Base-by-base conservation (phyloP, 2,329 filamentous ascomycete genomes). In the Fusarium bactridioides region DNA sequence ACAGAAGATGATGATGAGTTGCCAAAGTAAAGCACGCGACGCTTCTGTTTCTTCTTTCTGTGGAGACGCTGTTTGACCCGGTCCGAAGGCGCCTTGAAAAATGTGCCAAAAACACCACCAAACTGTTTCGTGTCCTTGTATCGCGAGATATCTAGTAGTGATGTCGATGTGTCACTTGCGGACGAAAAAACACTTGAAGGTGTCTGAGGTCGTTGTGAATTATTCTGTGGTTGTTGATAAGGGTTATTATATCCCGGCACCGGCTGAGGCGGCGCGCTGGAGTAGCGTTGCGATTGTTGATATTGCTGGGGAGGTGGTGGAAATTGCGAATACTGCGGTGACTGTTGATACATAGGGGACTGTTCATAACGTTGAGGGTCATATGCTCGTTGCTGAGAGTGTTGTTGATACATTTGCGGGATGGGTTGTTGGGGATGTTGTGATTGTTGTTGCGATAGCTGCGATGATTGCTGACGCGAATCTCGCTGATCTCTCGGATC, bases 1-100 rank as follows among this genome's bases (percentile, higher is more conserved):
- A 92, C 84, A 2, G 90, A 92, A 1, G 90, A 92, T 5, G 89
- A 91, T 3, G 90, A 93, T 4, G 88, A 91, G 75, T 90, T 92
- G 61, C 79, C 84, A 74, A 90, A 86, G 63, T 85, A 87, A 45
- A 91, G 84, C 59, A 92, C 86, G 64, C 89, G 86, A 43, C 84
- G 84, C 71, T 83, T 84, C 72, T 84, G 85, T 62, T 84, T 85
- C 72, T 80, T 81, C 61, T 80, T 81, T 61, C 80, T 82, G 44
- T 80, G 79, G 9, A 76, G 77, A 29, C 80, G 81, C n/a, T 81
- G 80, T 31, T 82, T 83, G 38, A 72, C 43, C 50, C 71, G 68
- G 8, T 90, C 89, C 13, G 88, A 89, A 19, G 88, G 87, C 10
- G 89, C 84, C 9, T 84, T 88, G 79, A 92, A 92, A 77, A 93